These are phyloP conservation scores for Calonectria pteridis DNA, from an alignment of 2,329 filamentous ascomycete species.

Conservation along the genomic window DNA sequence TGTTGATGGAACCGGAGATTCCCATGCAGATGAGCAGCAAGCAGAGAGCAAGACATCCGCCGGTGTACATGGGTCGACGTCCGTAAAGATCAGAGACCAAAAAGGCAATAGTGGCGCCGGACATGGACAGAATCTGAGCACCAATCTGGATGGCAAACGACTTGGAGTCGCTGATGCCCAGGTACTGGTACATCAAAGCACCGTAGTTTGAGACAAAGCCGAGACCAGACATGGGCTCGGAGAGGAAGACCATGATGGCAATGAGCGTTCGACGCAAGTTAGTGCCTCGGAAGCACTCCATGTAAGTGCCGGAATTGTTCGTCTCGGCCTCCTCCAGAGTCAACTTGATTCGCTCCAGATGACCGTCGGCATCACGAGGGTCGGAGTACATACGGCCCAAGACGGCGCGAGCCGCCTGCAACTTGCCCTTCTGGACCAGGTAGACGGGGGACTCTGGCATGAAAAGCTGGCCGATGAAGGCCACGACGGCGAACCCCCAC, in stretches of 20 bases:
- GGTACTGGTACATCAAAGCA: slow-evolving; percentile 48
- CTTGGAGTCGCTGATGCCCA: slow-evolving; percentile 43
- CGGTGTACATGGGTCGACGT: slow-evolving; percentile 46
- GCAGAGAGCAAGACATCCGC: slow-evolving; percentile 39
- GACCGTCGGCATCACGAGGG: slow-evolving; percentile 52
- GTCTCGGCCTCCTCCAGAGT: slow-evolving; percentile 58
- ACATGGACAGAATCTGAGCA: slow-evolving; percentile 46
- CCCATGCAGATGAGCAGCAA: slow-evolving; percentile 46
- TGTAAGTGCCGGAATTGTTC: slow-evolving; percentile 50
- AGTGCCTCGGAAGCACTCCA: slow-evolving; percentile 57
- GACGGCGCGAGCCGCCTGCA: slow-evolving; percentile 56
- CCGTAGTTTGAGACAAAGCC: slow-evolving; percentile 59
- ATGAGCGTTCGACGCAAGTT: slow-evolving; percentile 58
- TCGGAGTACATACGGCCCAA: slow-evolving; percentile 61
- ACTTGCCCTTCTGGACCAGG: slow-evolving; percentile 56
- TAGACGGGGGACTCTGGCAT: slow-evolving; percentile 66
- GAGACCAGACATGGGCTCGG: slow-evolving; percentile 61
- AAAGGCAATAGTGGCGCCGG: slow-evolving; percentile 44
- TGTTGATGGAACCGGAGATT: slow-evolving; percentile 41
- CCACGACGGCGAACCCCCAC: slow-evolving; percentile 54
- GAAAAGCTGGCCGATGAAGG: slow-evolving; percentile 48
- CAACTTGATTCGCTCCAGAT: slow-evolving; percentile 59
- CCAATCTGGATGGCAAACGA: slow-evolving; percentile 47
- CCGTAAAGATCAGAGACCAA: slow-evolving; percentile 44
- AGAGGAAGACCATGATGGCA: slow-evolving; percentile 55